Evolutionary conservation across 441 rosid species (phyloP).

Genomic region (Mallotus repandus): DNA sequence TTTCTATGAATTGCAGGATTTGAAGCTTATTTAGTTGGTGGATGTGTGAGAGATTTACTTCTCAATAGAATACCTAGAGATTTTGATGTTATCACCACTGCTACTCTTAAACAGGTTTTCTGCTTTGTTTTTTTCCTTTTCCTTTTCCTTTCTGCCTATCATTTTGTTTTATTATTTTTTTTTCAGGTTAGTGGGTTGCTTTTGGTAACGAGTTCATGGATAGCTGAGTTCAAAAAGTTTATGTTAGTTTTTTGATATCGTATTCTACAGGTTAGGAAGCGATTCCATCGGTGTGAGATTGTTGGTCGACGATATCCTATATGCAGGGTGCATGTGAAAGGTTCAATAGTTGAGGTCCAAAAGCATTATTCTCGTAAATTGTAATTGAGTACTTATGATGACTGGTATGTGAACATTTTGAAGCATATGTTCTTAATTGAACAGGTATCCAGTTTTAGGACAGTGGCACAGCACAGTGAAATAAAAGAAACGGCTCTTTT

Average conservation of each 20-base stretch:
- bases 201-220: neutral
- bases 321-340: constrained; percentile 63
- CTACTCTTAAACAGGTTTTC: constrained; percentile 68
- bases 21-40: constrained; percentile 89
- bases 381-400: constrained; percentile 13
- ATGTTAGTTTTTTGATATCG: constrained; percentile 20
- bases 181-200: neutral
- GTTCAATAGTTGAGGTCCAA: constrained; percentile 71
- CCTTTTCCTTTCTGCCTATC: neutral
- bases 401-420: constrained; percentile 5
- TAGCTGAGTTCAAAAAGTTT: neutral
- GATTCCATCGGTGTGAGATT: constrained; percentile 49
- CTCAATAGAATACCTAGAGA: constrained; percentile 79
- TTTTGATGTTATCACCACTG: constrained; percentile 92
- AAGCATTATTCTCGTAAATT: constrained; percentile 17
- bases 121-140: neutral
- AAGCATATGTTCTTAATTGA: constrained; percentile 18
- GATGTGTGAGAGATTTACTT: constrained; percentile 92
- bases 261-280: constrained; percentile 45
- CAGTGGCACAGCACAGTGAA: constrained; percentile 44
- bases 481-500: constrained; percentile 37
- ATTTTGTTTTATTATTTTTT: constrained; percentile 6
- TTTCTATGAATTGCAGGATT: constrained; percentile 46
- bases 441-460: constrained; percentile 92
- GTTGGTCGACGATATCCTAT: constrained; percentile 84